These are phyloP conservation scores for Ramularia collo-cygni DNA, from an alignment of 2,329 filamentous ascomycete species.

Conservation along the genomic window DNA sequence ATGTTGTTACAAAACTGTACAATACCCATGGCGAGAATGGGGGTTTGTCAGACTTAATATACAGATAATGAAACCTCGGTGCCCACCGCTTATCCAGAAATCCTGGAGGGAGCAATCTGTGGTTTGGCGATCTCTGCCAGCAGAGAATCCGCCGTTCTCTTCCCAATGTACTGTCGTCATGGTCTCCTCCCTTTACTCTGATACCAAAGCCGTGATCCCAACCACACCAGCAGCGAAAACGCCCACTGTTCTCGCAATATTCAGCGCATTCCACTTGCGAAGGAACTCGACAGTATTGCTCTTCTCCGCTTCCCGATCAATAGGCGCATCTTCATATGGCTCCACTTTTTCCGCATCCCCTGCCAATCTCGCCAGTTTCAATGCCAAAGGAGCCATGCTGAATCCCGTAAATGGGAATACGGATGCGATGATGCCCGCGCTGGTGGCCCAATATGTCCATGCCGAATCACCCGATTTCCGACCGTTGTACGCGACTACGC, in stretches of 20 bases:
- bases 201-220: constrained; percentile 2
- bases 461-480: constrained; percentile 3
- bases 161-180: too few relatives aligned
- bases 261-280: constrained; percentile 18
- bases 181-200: too few relatives aligned
- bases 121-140: too few relatives aligned
- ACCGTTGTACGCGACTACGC: constrained; percentile 16
- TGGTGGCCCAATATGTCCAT: constrained; percentile 20
- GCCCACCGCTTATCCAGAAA: too few relatives aligned
- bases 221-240: constrained; percentile 17
- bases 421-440: constrained; percentile 15
- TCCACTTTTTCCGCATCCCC: constrained; percentile 25
- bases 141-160: too few relatives aligned
- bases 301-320: constrained; percentile 24
- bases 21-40: too few relatives aligned
- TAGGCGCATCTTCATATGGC: constrained; percentile 26
- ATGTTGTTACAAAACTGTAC: too few relatives aligned
- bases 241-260: constrained; percentile 13
- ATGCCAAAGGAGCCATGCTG: constrained; percentile 22
- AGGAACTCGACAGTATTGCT: constrained; percentile 25
- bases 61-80: too few relatives aligned
- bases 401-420: constrained; percentile 21
- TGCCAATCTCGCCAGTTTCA: constrained; percentile 22
- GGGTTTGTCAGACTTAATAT: too few relatives aligned
- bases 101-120: too few relatives aligned